A percentile compares a stretch with the other conserved stretches of the same genome.
Evolutionary conservation across 176 grass and related monocot species (phyloP).

Genomic region (Pharus latifolius): DNA sequence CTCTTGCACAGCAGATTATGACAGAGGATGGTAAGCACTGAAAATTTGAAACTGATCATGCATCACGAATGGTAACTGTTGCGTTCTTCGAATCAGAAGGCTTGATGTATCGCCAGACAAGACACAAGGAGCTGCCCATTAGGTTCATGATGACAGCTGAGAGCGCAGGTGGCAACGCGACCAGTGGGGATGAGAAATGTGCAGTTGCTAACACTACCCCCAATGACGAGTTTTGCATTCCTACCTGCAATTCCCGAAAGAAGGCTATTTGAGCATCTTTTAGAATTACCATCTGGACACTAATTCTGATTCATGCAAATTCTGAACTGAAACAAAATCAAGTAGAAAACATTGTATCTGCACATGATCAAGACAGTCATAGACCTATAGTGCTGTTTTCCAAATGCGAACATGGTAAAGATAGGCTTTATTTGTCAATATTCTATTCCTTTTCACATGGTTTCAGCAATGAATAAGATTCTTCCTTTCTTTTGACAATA

Average conservation of each 20-base stretch:
- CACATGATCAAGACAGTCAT: background rate
- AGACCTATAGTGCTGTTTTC: background rate
- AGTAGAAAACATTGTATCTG: background rate
- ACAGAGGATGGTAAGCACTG: background rate
- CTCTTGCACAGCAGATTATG: background rate
- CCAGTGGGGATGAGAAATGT: constrained; percentile 65
- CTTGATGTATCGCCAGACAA: constrained; percentile 40
- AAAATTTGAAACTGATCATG: background rate
- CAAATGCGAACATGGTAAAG: background rate
- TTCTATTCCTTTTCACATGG: background rate
- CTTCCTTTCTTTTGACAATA: background rate
- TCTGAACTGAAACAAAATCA: background rate
- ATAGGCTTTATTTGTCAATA: background rate
- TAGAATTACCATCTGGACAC: background rate
- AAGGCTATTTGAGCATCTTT: constrained; percentile 6
- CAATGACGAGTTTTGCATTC: constrained; percentile 80
- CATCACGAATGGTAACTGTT: background rate
- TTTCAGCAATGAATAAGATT: background rate
- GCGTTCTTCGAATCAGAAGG: constrained; percentile 17
- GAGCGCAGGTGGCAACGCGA: constrained; percentile 59
- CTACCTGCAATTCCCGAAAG: constrained; percentile 43
- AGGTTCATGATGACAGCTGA: constrained; percentile 83
- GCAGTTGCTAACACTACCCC: constrained; percentile 67
- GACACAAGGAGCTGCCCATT: constrained; percentile 68
- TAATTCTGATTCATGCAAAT: background rate